Percentiles rank a stretch among this genome's conserved stretches.
Evolutionary conservation across 164 flowering plant species (phyloP).

Genomic region (Stephania japonica): DNA sequence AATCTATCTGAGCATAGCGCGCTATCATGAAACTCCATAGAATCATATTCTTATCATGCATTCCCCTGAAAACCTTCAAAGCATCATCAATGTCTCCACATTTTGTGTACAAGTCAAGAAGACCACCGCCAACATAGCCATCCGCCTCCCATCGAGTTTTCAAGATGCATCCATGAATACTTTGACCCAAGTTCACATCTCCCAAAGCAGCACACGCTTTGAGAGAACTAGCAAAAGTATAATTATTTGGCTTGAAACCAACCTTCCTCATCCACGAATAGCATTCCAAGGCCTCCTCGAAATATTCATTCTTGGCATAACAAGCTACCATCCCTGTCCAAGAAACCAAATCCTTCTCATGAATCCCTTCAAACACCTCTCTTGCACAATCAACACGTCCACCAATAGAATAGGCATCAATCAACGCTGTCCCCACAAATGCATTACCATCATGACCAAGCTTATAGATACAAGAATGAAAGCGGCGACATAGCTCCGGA

Average conservation of each 20-base stretch:
- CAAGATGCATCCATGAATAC: slow-evolving; percentile 62
- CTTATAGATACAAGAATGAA: slow-evolving; percentile 58
- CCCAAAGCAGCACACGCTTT: slow-evolving; percentile 68
- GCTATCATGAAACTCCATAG: slow-evolving; percentile 95
- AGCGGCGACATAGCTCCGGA: slow-evolving; percentile 32
- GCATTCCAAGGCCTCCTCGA: slow-evolving; percentile 49
- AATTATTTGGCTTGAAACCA: slow-evolving; percentile 65
- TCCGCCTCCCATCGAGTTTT: slow-evolving; percentile 57
- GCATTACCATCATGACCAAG: slow-evolving; percentile 56
- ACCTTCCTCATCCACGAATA: slow-evolving; percentile 47
- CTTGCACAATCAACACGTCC: slow-evolving; percentile 45
- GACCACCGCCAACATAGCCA: slow-evolving; percentile 48
- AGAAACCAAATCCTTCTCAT: slow-evolving; percentile 66
- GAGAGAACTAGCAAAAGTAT: slow-evolving; percentile 56
- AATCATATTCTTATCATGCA: slow-evolving; percentile 58
- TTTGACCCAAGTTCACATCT: slow-evolving; percentile 37
- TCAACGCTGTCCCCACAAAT: slow-evolving; percentile 72
- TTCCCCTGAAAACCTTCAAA: slow-evolving; percentile 45
- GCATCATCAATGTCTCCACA: slow-evolving; percentile 50
- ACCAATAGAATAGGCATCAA: slow-evolving; percentile 63
- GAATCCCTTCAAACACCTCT: slow-evolving; percentile 56
- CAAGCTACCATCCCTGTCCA: slow-evolving; percentile 86
- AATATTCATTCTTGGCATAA: slow-evolving; percentile 57
- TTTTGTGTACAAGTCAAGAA: slow-evolving; percentile 72
- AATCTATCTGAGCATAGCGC: slow-evolving; percentile 58